Evolutionary conservation across 306 rosid species (phyloP), one percentile per base, ranked within the genome.

Genomic region (Dalbergia cultrata): DNA sequence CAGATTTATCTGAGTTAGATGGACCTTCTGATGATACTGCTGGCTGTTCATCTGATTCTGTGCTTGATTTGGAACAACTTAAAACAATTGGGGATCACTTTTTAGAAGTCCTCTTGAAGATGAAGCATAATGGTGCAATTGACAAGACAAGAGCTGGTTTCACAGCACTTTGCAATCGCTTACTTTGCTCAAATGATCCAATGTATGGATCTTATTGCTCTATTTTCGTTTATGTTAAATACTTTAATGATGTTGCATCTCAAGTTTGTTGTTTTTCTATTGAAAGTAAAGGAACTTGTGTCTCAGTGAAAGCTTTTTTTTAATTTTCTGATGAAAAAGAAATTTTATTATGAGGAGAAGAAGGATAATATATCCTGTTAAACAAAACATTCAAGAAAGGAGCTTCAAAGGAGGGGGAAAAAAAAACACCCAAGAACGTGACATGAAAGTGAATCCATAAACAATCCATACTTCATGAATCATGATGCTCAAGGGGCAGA

Each of bases 101-200:
- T 81, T 82, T 95, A 85, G 99, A 95, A 88, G 99, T 95, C 74
- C 98, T 95, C 82, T 85, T 95, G 84, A 95, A 95, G 85, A 95
- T 93, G 97, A 93, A 95, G 92, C 99, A 93, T 80, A 95, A 95
- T 80, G 99, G 99, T 71, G 99, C 99, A 52, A 95, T 95, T 84
- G 99, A 95, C 80, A 95, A 95, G 91, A 95, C 98, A 3, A 90
- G 99, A 85, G 99, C 98, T 17, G 99, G 99, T 79, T 93, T 95
- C 81, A 91, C 99, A 58, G 98, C 99, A 67, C 98, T 95, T 82
- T 95, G 98, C 87, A 95, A 95, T 68, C 96, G 98, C 58, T 81
- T 95, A 75, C 98, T 95, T 80, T 95, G 98, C 85, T 95, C 99
- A 59, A 90, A 86, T 85, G 97, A 93, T 84, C 88, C 90, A 53